A percentile compares a stretch with the other conserved stretches of the same genome.
Evolutionary conservation across 2,329 filamentous ascomycete genomes (phyloP).

Genomic region (Ascosphaera apis): DNA sequence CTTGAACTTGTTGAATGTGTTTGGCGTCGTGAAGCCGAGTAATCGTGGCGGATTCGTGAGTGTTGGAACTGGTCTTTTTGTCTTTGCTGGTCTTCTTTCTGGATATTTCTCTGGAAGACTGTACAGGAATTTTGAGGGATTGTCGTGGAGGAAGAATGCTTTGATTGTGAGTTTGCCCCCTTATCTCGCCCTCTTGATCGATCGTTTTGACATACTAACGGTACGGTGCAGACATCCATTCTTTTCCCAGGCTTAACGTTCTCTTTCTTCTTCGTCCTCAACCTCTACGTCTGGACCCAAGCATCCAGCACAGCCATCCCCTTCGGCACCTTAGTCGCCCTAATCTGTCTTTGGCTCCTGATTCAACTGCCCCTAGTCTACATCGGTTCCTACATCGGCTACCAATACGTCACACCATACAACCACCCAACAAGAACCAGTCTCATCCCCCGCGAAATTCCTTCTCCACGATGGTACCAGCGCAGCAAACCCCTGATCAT

Average conservation of each 20-base stretch:
- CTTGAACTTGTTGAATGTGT: slow-evolving; percentile 45
- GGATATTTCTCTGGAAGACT: slow-evolving; percentile 70
- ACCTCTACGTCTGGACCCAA: slow-evolving; percentile 77
- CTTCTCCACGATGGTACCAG: slow-evolving; percentile 53
- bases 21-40: slow-evolving; percentile 63
- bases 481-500: slow-evolving; percentile 39
- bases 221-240: slow-evolving; percentile 34
- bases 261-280: slow-evolving; percentile 51
- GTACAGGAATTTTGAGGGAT: slow-evolving; percentile 62
- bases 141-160: slow-evolving; percentile 52
- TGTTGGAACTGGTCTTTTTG: slow-evolving; percentile 59
- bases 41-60: slow-evolving; percentile 80
- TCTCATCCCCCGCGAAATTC: slow-evolving; percentile 48
- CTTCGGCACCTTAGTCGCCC: slow-evolving; percentile 51
- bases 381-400: slow-evolving; percentile 56
- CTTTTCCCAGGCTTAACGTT: slow-evolving; percentile 64
- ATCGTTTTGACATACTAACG: slow-evolving; percentile 5
- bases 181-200: neutral
- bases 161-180: slow-evolving; percentile 26
- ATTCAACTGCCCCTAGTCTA: slow-evolving; percentile 74
- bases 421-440: slow-evolving; percentile 63
- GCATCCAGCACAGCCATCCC: slow-evolving; percentile 72
- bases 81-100: slow-evolving; percentile 63
- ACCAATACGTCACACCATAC: slow-evolving; percentile 42
- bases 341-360: slow-evolving; percentile 58